Percentiles rank a stretch among this genome's conserved stretches.
Evolutionary conservation across 2,329 filamentous ascomycete genomes (phyloP).

Genomic region (Chlorencoelia australis): DNA sequence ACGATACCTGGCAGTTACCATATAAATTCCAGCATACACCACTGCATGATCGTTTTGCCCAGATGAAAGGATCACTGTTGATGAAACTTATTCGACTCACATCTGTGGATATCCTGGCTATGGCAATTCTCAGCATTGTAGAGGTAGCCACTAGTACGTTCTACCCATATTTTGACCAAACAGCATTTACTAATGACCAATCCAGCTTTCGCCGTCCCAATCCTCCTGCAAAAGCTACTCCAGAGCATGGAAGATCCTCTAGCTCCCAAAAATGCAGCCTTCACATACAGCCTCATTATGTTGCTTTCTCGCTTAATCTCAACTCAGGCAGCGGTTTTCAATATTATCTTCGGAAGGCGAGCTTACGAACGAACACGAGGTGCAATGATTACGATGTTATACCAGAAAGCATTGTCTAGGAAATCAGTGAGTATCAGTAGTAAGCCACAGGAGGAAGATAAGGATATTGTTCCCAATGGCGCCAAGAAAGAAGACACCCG

Average conservation of each 20-base stretch:
- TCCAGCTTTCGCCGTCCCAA: slow-evolving; percentile 47
- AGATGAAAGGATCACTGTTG: slow-evolving; percentile 63
- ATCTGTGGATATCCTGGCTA: slow-evolving; percentile 62
- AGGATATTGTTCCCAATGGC: slow-evolving; percentile 8
- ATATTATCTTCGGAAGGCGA: slow-evolving; percentile 73
- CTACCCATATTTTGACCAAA: not conserved
- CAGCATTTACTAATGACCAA: not conserved
- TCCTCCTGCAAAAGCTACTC: slow-evolving; percentile 64
- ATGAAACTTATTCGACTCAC: slow-evolving; percentile 63
- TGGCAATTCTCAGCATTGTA: slow-evolving; percentile 45
- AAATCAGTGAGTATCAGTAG: slow-evolving; percentile 24
- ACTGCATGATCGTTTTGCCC: slow-evolving; percentile 65
- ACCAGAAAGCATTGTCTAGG: slow-evolving; percentile 48
- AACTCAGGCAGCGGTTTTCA: slow-evolving; percentile 57
- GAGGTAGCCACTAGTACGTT: slow-evolving; percentile 45
- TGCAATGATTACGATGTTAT: slow-evolving; percentile 77
- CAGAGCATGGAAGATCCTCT: slow-evolving; percentile 49
- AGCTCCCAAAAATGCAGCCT: slow-evolving; percentile 42
- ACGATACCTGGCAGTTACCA: slow-evolving; percentile 72
- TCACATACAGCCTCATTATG: slow-evolving; percentile 55
- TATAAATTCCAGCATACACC: slow-evolving; percentile 73
- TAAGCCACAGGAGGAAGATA: slow-evolving; percentile 12
- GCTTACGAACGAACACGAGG: slow-evolving; percentile 76
- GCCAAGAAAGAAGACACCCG: slow-evolving; percentile 4
- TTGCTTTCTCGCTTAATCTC: slow-evolving; percentile 50